These are phyloP conservation scores for Esteya vermicola DNA, from an alignment of 2,329 filamentous ascomycete genomes.

Conservation along the genomic window DNA sequence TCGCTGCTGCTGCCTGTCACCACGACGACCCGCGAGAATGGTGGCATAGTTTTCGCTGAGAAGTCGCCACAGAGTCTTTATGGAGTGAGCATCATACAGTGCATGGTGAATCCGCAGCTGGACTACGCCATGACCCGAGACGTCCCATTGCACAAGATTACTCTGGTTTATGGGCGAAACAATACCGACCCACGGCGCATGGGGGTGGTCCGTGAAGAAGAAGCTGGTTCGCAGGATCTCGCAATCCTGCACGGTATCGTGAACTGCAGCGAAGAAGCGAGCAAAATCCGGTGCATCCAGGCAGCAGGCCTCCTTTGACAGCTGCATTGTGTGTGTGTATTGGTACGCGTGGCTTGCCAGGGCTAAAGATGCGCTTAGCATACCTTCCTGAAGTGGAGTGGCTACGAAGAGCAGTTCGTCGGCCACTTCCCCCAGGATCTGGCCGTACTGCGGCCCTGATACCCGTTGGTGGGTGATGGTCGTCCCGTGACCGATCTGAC, in stretches of 20 bases:
- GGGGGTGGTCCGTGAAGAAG: conserved; percentile 10
- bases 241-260: conserved; percentile 12
- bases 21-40: neutral
- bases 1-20: neutral
- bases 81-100: conserved; percentile 12
- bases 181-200: conserved; percentile 13
- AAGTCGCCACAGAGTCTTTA: conserved; percentile 10
- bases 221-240: conserved; percentile 14
- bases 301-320: conserved; percentile 7
- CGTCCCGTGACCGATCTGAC: neutral
- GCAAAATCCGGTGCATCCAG: conserved; percentile 8
- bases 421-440: conserved; percentile 8
- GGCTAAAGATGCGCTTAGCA: conserved; percentile 13
- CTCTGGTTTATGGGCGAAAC: conserved; percentile 11
- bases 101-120: conserved; percentile 12
- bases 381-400: conserved; percentile 14
- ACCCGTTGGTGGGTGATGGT: too few relatives aligned
- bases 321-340: conserved; percentile 12
- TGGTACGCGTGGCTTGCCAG: conserved; percentile 11
- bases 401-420: conserved; percentile 12
- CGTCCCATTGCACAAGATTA: conserved; percentile 9
- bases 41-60: conserved; percentile 8
- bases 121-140: conserved; percentile 4
- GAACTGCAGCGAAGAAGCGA: conserved; percentile 10
- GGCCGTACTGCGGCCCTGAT: conserved; percentile 5